phyloP scores from a whole-genome alignment of 805 yeast genomes.

The Ogataea pilisensis region DNA sequence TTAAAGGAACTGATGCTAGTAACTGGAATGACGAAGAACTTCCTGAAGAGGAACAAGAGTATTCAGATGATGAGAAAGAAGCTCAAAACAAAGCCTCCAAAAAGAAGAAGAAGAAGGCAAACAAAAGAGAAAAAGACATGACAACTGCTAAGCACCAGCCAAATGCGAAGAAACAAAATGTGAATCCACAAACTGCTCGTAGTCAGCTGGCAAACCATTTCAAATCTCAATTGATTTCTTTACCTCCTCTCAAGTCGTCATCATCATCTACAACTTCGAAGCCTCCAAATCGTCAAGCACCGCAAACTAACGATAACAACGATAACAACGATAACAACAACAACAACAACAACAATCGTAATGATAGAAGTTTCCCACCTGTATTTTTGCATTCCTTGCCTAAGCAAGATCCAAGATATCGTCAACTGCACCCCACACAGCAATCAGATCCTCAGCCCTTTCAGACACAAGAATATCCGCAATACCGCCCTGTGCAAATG shows the following conservation, averaged over 20 bases:
- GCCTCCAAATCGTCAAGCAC: conserved; percentile 8
- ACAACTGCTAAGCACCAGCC: conserved; percentile 5
- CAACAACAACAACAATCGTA: conserved; percentile 16
- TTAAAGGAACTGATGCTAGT: conserved; percentile 92
- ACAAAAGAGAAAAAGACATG: conserved; percentile 17
- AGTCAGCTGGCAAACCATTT: conserved; percentile 15
- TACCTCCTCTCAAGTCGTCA: conserved; percentile 12
- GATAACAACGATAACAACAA: conserved; percentile 2
- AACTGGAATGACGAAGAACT: conserved; percentile 93
- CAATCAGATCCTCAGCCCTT: too few relatives aligned
- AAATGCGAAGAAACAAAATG: conserved; percentile 9
- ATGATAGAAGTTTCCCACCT: too few relatives aligned
- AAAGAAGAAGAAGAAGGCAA: conserved; percentile 53
- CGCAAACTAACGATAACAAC: conserved; percentile 2
- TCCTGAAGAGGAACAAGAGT: conserved; percentile 90
- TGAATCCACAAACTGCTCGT: background rate
- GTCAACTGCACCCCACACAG: too few relatives aligned
- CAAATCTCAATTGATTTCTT: conserved; percentile 21
- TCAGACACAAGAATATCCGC: too few relatives aligned
- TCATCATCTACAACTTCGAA: conserved; percentile 6
- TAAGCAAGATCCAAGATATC: too few relatives aligned
- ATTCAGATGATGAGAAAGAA: conserved; percentile 91
- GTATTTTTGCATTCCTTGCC: too few relatives aligned
- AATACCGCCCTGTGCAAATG: too few relatives aligned
- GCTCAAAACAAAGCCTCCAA: conserved; percentile 59